Percentiles rank a stretch among this genome's conserved stretches.
Evolutionary conservation across 208 protist species (phyloP).

Genomic region (Trypanosoma scelopori): DNA sequence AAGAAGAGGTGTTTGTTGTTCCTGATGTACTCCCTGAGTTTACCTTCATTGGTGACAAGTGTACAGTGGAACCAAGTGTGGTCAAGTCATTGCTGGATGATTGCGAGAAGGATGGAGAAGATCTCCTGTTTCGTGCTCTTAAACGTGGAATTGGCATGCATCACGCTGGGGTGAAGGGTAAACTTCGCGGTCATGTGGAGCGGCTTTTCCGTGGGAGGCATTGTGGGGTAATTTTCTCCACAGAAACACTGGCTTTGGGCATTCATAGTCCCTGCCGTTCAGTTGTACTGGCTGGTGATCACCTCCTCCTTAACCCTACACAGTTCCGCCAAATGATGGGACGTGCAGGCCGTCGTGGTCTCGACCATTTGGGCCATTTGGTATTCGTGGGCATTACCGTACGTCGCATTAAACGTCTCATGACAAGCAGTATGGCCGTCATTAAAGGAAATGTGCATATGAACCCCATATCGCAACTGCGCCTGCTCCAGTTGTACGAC

Average conservation of each 20-base stretch:
- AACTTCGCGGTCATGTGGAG: slow-evolving; percentile 90
- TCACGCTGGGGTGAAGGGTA: slow-evolving; percentile 88
- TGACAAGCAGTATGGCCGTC: slow-evolving; percentile 91
- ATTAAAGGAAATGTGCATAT: slow-evolving; percentile 92
- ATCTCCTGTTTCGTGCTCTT: slow-evolving; percentile 70
- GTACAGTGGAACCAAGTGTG: slow-evolving; percentile 42
- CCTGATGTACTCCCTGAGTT: slow-evolving; percentile 88
- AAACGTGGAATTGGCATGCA: slow-evolving; percentile 92
- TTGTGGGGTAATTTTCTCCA: slow-evolving; percentile 93
- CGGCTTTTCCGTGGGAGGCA: slow-evolving; percentile 89
- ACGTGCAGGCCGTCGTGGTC: slow-evolving; percentile 94
- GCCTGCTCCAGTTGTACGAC: slow-evolving; percentile 84
- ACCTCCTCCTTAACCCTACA: slow-evolving; percentile 90
- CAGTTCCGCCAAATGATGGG: slow-evolving; percentile 96
- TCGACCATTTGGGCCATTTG: slow-evolving; percentile 93
- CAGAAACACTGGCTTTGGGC: slow-evolving; percentile 94
- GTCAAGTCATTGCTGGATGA: slow-evolving; percentile 52
- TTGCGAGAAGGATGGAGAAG: slow-evolving; percentile 70
- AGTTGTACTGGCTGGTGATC: slow-evolving; percentile 93
- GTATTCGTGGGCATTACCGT: slow-evolving; percentile 92
- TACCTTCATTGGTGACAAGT: slow-evolving; percentile 75
- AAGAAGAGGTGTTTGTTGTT: slow-evolving; percentile 63
- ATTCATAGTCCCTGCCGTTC: slow-evolving; percentile 96
- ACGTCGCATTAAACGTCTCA: slow-evolving; percentile 86
- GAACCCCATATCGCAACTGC: slow-evolving; percentile 81